Percentiles rank a stretch among this genome's conserved stretches.
Evolutionary conservation across 495 filamentous ascomycete species (phyloP).

Genomic region (Penicillium waksmanii): DNA sequence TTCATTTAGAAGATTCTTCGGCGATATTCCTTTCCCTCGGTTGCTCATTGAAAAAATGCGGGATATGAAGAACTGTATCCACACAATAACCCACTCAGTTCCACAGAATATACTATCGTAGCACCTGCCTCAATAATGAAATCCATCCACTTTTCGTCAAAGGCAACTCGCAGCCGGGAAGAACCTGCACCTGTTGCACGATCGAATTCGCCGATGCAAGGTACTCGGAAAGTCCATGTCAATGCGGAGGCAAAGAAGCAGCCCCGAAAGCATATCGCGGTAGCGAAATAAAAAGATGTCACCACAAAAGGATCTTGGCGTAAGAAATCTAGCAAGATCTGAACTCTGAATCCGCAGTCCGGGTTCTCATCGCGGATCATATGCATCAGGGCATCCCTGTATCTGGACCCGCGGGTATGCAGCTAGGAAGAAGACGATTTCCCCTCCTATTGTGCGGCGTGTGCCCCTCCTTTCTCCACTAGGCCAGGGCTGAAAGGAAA

Average conservation of each 20-base stretch:
- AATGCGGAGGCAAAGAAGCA: not conserved
- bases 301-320: not conserved
- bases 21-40: not conserved
- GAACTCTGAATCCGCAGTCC: constrained; percentile 17
- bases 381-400: constrained; percentile 9
- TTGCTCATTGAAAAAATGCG: not conserved
- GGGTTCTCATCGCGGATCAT: constrained; percentile 23
- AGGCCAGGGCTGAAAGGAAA: not conserved
- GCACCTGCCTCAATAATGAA: not conserved
- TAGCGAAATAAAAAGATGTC: not conserved
- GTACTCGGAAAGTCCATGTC: constrained; percentile 1
- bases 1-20: not conserved
- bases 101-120: constrained; percentile 3
- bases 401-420: constrained; percentile 1
- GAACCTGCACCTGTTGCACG: not conserved
- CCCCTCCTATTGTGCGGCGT: not conserved
- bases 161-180: not conserved
- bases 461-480: constrained; percentile 3
- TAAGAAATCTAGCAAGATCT: not conserved
- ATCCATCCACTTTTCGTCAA: not conserved
- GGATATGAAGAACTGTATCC: constrained; percentile 8
- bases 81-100: not conserved
- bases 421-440: not conserved
- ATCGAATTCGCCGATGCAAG: constrained; percentile 7
- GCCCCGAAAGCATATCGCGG: not conserved